These are phyloP conservation scores for Lagenaria siceraria DNA, from an alignment of 306 rosid genomes.

Conservation along the genomic window DNA sequence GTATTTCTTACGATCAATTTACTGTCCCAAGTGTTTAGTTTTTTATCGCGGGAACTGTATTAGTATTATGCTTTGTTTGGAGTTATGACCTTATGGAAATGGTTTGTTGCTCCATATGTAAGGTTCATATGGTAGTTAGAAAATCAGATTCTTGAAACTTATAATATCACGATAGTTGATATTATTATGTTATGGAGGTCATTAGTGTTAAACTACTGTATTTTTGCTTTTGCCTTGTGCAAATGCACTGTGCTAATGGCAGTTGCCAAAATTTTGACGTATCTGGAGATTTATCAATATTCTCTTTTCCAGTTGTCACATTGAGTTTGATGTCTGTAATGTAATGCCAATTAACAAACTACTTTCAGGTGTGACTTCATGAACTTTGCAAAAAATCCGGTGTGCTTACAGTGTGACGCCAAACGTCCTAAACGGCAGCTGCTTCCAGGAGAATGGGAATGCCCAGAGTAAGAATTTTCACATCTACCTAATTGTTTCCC, in stretches of 20 bases:
- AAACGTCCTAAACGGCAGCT: conserved; percentile 95
- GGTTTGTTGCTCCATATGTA: neutral
- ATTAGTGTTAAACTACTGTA: neutral
- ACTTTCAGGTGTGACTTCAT: conserved; percentile 86
- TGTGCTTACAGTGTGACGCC: conserved; percentile 94
- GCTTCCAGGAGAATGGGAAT: conserved; percentile 99
- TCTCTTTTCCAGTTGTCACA: neutral
- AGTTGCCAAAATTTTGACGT: neutral
- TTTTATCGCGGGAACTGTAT: neutral
- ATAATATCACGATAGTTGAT: neutral
- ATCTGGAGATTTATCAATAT: neutral
- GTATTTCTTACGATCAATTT: conserved; percentile 16
- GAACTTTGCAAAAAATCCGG: conserved; percentile 86
- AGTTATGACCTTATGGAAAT: neutral
- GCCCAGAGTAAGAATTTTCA: conserved; percentile 68
- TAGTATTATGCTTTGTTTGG: neutral
- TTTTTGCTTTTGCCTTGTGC: neutral
- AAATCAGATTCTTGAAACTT: neutral
- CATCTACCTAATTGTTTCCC: conserved; percentile 2
- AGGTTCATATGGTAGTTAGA: neutral
- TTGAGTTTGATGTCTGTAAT: neutral
- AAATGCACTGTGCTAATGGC: neutral
- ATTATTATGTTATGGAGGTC: neutral
- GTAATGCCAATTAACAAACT: neutral
- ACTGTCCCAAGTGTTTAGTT: neutral